phyloP scores from a whole-genome alignment of 1,284 basidiomycete species.

The Ceratobasidium sp. region DNA sequence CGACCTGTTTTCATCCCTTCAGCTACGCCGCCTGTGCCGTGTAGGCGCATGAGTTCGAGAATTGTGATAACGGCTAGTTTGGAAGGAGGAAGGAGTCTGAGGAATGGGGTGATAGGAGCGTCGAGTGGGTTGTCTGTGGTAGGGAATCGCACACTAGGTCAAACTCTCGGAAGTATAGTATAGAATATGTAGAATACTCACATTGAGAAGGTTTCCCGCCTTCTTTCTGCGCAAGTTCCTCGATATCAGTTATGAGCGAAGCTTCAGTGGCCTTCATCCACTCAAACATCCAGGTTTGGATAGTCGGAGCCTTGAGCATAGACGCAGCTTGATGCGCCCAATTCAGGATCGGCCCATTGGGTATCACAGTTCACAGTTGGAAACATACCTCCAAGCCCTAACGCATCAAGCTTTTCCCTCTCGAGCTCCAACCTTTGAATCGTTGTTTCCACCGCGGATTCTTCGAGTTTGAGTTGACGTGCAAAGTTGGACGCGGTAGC shows the following conservation, averaged over 20 bases:
- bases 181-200: neutral
- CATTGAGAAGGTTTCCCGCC: neutral
- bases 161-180: neutral
- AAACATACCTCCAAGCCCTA: constrained; percentile 37
- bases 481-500: constrained; percentile 73
- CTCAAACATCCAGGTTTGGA: constrained; percentile 89
- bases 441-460: constrained; percentile 88
- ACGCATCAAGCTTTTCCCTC: constrained; percentile 69
- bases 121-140: constrained; percentile 46
- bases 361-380: neutral
- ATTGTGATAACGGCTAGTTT: constrained; percentile 92
- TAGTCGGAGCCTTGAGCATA: constrained; percentile 66
- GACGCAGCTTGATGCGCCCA: constrained; percentile 16
- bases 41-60: constrained; percentile 90
- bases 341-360: neutral
- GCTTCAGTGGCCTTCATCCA: constrained; percentile 81
- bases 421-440: constrained; percentile 79
- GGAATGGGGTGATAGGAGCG: constrained; percentile 69
- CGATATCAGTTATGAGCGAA: constrained; percentile 71
- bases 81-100: constrained; percentile 81
- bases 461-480: constrained; percentile 87
- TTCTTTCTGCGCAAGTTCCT: constrained; percentile 64
- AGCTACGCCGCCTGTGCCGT: constrained; percentile 80
- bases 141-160: too few species aligned
- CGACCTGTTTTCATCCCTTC: constrained; percentile 94